Evolutionary conservation across 306 rosid species (phyloP), one percentile per base, ranked within the genome.

Genomic region (Prunus mira): DNA sequence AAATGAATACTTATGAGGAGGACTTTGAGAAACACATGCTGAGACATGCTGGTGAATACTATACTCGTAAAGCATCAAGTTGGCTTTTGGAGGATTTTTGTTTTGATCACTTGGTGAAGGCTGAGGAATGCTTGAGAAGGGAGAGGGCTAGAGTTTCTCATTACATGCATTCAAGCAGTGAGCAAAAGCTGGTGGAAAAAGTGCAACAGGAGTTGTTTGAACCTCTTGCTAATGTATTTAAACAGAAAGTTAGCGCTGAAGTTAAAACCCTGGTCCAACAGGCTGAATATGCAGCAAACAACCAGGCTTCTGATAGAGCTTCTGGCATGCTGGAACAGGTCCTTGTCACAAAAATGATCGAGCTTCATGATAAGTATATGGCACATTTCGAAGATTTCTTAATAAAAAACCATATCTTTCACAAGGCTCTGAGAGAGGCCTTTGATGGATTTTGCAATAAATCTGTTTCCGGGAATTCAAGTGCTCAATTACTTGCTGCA

Each of bases 371-470:
- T 84, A 91, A 91, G 84, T 81, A 87, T 76, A 72, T 88, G 86
- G 63, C 84, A 41, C 84, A 85, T 50, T 91, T 91, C 71, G 77
- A 64, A 67, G 86, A 77, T 65, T 88, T 89, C 78, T 91, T 84
- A 74, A 64, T 68, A 78, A 89, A 84, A 74, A 89, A 91, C 82
- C 67, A 76, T 30, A 69, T 82, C 52, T 90, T 89, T 71, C 91
- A 85, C 83, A 86, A 85, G 93, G 91, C 90, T 50, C 76, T 88
- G 3, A 89, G 87, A 76, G 96, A 87, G 67, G 93, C 93, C 6
- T 91, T 88, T 79, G 91, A 88, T 82, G 84, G 79, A 14, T 85
- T 91, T 67, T 91, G 96, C 75, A 89, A 91, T 74, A 91, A 87
- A 84, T 70, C 77, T 76, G 86, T 91, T 84, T 80, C 82, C 19